These are phyloP conservation scores for Sanghuangporus baumii DNA, from an alignment of 1,284 basidiomycete species.

Conservation along the genomic window DNA sequence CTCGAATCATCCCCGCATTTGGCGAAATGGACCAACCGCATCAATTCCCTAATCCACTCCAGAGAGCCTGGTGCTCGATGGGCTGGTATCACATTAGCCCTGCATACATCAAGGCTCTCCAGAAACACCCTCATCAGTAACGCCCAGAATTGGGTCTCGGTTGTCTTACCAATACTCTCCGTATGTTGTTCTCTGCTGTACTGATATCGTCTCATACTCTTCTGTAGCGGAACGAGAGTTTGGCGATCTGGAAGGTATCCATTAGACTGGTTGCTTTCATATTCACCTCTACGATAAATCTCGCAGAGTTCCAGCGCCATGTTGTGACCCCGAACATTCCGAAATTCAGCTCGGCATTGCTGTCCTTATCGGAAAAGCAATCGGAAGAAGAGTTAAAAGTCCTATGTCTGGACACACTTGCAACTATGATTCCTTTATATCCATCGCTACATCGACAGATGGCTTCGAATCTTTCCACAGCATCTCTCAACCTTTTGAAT, in stretches of 20 bases:
- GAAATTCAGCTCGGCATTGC: constrained; percentile 57
- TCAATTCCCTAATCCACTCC: constrained; percentile 67
- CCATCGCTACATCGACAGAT: constrained; percentile 58
- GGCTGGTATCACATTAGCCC: constrained; percentile 69
- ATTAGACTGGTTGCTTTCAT: constrained; percentile 56
- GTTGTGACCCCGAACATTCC: constrained; percentile 62
- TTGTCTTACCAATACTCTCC: constrained; percentile 57
- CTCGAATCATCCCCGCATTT: constrained; percentile 58
- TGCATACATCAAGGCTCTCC: constrained; percentile 54
- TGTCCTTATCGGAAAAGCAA: constrained; percentile 48
- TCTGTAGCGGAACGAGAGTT: constrained; percentile 61
- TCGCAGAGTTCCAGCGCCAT: constrained; percentile 73
- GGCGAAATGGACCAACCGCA: constrained; percentile 64
- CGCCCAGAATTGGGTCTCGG: constrained; percentile 64
- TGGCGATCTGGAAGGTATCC: constrained; percentile 50
- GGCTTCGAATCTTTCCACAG: constrained; percentile 41
- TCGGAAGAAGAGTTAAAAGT: constrained; percentile 51
- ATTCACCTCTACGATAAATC: constrained; percentile 50
- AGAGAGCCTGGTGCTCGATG: constrained; percentile 67
- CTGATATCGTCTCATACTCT: constrained; percentile 14
- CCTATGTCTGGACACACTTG: constrained; percentile 44
- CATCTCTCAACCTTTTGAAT: constrained; percentile 50
- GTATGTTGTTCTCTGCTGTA: constrained; percentile 33
- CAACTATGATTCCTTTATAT: constrained; percentile 55
- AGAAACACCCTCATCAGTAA: constrained; percentile 57